A percentile compares a stretch with the other conserved stretches of the same genome.
Evolutionary conservation across 352 stramenopile species (phyloP).

Genomic region (Pythium dissimile): DNA sequence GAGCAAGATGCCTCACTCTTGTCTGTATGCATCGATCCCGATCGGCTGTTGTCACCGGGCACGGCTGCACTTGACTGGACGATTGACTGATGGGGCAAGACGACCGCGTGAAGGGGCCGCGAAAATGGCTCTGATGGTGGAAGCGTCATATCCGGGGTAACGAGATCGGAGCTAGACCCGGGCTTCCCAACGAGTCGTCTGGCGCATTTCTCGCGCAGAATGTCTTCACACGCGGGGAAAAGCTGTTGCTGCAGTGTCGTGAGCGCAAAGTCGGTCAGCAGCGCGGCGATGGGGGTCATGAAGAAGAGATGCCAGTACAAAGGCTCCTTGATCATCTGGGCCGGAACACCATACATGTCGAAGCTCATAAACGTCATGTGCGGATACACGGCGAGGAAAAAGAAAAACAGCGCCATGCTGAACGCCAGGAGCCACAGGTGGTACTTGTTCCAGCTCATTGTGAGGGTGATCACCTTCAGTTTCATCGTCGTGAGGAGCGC

Average conservation of each 20-base stretch:
- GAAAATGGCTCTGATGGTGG: not conserved
- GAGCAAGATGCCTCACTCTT: constrained; percentile 5
- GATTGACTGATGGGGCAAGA: constrained; percentile 14
- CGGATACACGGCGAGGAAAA: constrained; percentile 66
- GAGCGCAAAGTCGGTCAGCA: constrained; percentile 41
- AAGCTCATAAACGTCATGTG: constrained; percentile 64
- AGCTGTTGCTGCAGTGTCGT: constrained; percentile 45
- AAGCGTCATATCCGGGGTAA: not conserved
- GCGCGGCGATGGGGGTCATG: constrained; percentile 41
- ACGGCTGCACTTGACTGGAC: not conserved
- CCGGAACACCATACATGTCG: constrained; percentile 59
- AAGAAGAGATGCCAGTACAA: constrained; percentile 59
- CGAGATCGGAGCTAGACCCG: constrained; percentile 9
- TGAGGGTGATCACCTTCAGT: constrained; percentile 61
- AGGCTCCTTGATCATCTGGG: constrained; percentile 33
- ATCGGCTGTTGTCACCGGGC: not conserved
- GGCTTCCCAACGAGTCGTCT: constrained; percentile 14
- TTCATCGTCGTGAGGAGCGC: constrained; percentile 66
- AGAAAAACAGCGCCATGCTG: constrained; percentile 51
- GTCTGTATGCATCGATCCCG: not conserved
- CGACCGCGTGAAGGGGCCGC: constrained; percentile 4
- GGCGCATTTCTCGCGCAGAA: constrained; percentile 48
- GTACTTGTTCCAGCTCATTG: constrained; percentile 64
- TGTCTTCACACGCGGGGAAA: constrained; percentile 47
- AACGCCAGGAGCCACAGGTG: constrained; percentile 49